Percentiles rank a stretch among this genome's conserved stretches.
These are phyloP conservation scores for Corchorus capsularis DNA, from an alignment of 345 rosid genomes.

Conservation along the genomic window DNA sequence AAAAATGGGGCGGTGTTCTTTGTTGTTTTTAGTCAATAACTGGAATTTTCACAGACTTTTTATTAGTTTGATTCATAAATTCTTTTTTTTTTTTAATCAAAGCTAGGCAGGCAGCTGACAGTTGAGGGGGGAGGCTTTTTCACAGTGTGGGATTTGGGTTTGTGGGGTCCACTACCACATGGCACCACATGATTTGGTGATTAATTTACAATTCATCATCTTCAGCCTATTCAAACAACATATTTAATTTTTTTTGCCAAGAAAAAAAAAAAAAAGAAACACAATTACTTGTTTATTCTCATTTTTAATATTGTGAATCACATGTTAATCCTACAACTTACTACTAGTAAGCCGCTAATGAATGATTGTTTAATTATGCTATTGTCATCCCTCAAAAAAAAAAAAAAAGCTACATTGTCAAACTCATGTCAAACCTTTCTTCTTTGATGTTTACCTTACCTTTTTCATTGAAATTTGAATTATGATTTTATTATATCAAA, in stretches of 20 bases:
- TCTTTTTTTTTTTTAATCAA: neutral
- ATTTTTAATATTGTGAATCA: neutral
- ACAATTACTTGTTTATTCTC: no score
- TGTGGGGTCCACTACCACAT: neutral
- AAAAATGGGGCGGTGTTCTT: neutral
- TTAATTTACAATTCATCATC: neutral
- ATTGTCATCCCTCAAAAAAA: no score
- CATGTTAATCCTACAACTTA: neutral
- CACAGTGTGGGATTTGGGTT: neutral
- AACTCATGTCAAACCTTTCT: neutral
- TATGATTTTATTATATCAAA: no score
- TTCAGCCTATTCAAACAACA: no score
- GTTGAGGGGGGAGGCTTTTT: neutral
- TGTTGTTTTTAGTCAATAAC: neutral
- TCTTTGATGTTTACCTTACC: neutral
- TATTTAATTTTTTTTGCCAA: no score
- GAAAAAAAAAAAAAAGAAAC: no score
- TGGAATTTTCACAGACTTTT: neutral
- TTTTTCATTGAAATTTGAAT: no score
- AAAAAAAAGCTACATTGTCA: no score
- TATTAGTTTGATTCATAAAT: no score
- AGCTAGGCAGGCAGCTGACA: no score
- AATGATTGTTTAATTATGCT: neutral
- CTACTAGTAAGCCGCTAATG: neutral
- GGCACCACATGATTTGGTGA: neutral